Evolutionary conservation across 192 early-diverging fungal species (phyloP), one percentile per base, ranked within the genome.

Genomic region (Pilaira anomala): DNA sequence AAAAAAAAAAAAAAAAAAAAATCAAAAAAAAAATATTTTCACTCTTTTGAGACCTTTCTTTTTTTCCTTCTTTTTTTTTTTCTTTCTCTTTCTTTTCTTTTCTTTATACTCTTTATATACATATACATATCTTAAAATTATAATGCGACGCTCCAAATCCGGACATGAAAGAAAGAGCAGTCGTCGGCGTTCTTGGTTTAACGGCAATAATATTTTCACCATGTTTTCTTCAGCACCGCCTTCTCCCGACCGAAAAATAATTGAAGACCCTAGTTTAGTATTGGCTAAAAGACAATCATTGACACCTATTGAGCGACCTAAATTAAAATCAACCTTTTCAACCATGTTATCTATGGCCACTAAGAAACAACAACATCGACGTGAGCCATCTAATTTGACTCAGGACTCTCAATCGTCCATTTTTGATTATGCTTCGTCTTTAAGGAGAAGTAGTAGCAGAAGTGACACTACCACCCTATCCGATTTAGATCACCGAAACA

Each of bases 111-210:
- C n/a, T 7, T 3, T 18, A 18, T 46, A 46, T 19, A 46, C 44
- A 46, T 1, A 13, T 19, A 13, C 4, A 13, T 19, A 7, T 12
- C 3, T 7, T 16, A 45, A 14, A 46, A 18, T 16, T 52, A 9
- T 2, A 24, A 40, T 63, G 36, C 50, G 39, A 28, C 28, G 50
- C n/a, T 52, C 62, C 9, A 63, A 50, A 40, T 29, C 36, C 3
- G n/a, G 12, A 26, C 5, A 21, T n/a, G 30, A 48, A 39, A 36
- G 49, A 21, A 51, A 63, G 16, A 16, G 1, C 5, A 26, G 29
- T 3, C 26, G 60, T 39, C 49, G 62, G 18, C 28, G 49, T 51
- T 63, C 62, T 5, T 63, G 62, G 62, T 63, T 63, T 19, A 48
- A 51, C 22, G 45, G 48, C 13, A 24, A 21, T 36, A 42, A 40